Evolutionary conservation across 768 basidiomycete species (phyloP), one percentile per base, ranked within the genome.

Genomic region (Suillus plorans): DNA sequence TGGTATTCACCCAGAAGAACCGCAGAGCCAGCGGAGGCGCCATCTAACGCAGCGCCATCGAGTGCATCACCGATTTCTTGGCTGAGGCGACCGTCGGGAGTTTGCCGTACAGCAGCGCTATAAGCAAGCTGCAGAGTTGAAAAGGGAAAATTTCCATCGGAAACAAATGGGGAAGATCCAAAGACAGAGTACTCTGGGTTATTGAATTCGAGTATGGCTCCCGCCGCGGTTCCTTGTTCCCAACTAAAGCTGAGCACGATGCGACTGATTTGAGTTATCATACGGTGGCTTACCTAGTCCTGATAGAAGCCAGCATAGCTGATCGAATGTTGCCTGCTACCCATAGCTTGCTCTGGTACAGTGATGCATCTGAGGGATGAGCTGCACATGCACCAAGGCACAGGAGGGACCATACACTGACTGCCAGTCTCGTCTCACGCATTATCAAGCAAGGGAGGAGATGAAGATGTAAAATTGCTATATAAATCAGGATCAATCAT

Each of bases 161-260:
- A 60, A 42, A 64, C 53, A 52, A 72, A 73, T 1, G 73, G 72
- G 20, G 31, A 60, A 39, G 47, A 13, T 28, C 61, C 71, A 55
- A 73, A 74, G 25, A 74, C 69, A 31, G 70, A 70, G 68, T 74
- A 75, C 49, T 74, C 68, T 52, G 70, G 64, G 37, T 73, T 64
- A 57, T 72, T 65, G 36, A 57, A 67, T 55, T 74, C 72, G 22
- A 75, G 62, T 20, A 74, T 66, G 18, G 67, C 69, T 4, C 62
- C 68, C 8, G 67, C 65, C n/a, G 74, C 74, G 16, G 73, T 75
- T 41, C 74, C 74, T 61, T 75, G 74, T 66, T 74, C 74, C 73
- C 74, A 75, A 49, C 73, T 74, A 44, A 39, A 37, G 3, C 4
- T 37, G 14, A 16, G 56, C 37, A 25, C 8, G 56, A 25, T 37